phyloP scores from a whole-genome alignment of 192 early-diverging fungal genomes.

The Coemansia sp. region DNA sequence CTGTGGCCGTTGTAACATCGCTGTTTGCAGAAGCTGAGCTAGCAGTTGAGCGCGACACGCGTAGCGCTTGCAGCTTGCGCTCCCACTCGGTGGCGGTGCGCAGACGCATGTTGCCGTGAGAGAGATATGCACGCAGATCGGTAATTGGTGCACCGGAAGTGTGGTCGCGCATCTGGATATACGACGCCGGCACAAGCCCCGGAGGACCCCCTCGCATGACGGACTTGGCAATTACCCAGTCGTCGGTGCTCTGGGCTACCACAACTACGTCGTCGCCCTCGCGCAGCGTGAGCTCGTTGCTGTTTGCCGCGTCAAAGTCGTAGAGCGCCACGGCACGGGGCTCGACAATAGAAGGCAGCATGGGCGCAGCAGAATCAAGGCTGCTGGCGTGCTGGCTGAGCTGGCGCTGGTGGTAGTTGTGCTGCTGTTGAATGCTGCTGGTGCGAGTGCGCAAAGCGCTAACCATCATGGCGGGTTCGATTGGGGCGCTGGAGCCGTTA shows the following conservation, averaged over 20 bases:
- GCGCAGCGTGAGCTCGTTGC: constrained; percentile 70
- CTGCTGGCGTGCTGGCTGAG: constrained; percentile 18
- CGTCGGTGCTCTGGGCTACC: constrained; percentile 75
- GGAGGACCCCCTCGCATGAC: constrained; percentile 62
- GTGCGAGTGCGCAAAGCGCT: constrained; percentile 47
- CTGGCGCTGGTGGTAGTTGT: constrained; percentile 30
- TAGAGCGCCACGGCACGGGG: constrained; percentile 73
- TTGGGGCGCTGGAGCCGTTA: constrained; percentile 11
- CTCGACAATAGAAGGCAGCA: constrained; percentile 24
- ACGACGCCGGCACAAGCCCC: constrained; percentile 74
- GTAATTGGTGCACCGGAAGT: constrained; percentile 62
- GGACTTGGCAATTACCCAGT: constrained; percentile 80
- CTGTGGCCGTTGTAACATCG: constrained; percentile 10
- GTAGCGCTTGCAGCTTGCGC: constrained; percentile 56
- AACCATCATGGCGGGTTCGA: constrained; percentile 16
- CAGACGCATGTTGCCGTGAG: constrained; percentile 39
- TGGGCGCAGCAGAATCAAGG: constrained; percentile 19
- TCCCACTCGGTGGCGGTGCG: constrained; percentile 59
- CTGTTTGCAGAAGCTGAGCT: constrained; percentile 37
- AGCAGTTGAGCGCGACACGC: constrained; percentile 27
- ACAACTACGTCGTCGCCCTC: constrained; percentile 72
- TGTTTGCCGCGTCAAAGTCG: constrained; percentile 70
- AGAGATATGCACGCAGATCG: constrained; percentile 63
- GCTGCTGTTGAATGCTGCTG: constrained; percentile 43
- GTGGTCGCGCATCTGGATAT: constrained; percentile 73